Conservation (phyloP, 495 filamentous ascomycete species). For the Daldinia childiae region DNA sequence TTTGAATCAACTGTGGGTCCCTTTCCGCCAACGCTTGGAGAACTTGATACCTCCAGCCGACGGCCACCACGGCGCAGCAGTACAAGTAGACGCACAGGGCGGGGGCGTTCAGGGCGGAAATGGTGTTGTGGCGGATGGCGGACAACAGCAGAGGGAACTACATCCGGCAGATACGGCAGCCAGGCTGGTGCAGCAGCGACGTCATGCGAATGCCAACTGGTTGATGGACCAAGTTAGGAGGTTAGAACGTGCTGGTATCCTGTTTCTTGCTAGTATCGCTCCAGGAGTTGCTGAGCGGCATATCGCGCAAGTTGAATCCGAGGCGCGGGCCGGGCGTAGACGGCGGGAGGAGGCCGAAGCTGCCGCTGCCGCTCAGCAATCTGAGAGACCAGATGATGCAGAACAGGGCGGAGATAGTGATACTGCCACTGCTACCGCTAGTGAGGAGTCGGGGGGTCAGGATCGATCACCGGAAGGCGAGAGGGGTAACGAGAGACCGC, state of each 20-base stretch:
- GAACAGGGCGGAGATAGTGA: conserved; percentile 13
- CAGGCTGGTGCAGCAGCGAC: conserved; percentile 62
- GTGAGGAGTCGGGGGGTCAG: conserved; percentile 2
- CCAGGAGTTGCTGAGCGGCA: conserved; percentile 87
- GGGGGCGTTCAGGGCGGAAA: conserved; percentile 25
- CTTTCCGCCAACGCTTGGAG: conserved; percentile 76
- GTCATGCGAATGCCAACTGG: conserved; percentile 61
- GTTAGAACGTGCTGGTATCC: conserved; percentile 76
- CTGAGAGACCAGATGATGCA: conserved; percentile 10
- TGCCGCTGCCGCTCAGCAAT: conserved; percentile 35
- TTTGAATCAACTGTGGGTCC: conserved; percentile 66
- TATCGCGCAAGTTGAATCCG: conserved; percentile 73
- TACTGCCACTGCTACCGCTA: neutral
- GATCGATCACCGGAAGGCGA: conserved; percentile 7
- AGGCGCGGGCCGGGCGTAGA: conserved; percentile 64
- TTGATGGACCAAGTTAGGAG: conserved; percentile 66
- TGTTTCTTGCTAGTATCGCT: conserved; percentile 86
- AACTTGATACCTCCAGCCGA: conserved; percentile 68
- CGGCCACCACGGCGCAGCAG: conserved; percentile 20
- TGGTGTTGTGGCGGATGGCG: conserved; percentile 19
- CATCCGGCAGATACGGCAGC: conserved; percentile 64
- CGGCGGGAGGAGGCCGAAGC: conserved; percentile 59
- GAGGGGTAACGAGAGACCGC: conserved; percentile 10
- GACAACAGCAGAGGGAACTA: conserved; percentile 42
- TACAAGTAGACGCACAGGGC: conserved; percentile 43